These are phyloP conservation scores for Vigna hirtella DNA, from an alignment of 306 rosid genomes.

Conservation along the genomic window DNA sequence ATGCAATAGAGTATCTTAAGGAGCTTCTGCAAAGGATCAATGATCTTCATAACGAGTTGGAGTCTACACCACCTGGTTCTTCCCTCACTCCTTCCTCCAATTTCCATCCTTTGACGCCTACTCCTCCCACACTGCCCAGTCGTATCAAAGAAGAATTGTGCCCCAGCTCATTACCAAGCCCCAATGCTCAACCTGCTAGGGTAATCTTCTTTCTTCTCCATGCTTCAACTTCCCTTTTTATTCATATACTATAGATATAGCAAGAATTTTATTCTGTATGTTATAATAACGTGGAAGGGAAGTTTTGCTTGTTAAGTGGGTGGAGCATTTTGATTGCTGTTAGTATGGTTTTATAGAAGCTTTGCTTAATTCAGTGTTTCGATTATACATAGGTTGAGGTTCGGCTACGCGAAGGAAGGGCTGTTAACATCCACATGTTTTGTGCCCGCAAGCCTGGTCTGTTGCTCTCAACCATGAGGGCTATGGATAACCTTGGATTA, in stretches of 20 bases:
- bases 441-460: conserved; percentile 84
- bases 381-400: conserved; percentile 72
- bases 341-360: not conserved
- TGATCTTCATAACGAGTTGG: conserved; percentile 86
- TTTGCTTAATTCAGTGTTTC: not conserved
- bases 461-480: conserved; percentile 89
- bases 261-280: no score
- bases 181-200: conserved; percentile 83
- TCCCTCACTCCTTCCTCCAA: conserved; percentile 67
- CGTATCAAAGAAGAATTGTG: conserved; percentile 89
- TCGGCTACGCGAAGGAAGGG: conserved; percentile 80
- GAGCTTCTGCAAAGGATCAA: conserved; percentile 90
- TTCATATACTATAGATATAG: no score
- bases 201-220: conserved; percentile 51
- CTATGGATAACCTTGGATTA: conserved; percentile 82
- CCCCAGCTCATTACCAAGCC: conserved; percentile 80
- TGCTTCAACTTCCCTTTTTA: not conserved
- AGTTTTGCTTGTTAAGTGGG: no score
- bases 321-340: conserved; percentile 1
- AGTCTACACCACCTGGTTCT: conserved; percentile 71
- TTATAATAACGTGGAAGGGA: no score
- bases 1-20: conserved; percentile 93
- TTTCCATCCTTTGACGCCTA: conserved; percentile 88
- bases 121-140: conserved; percentile 68
- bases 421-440: conserved; percentile 94